Percentiles rank a stretch among this genome's conserved stretches.
phyloP scores from a whole-genome alignment of 2,329 filamentous ascomycete genomes.

The Colletotrichum lini region DNA sequence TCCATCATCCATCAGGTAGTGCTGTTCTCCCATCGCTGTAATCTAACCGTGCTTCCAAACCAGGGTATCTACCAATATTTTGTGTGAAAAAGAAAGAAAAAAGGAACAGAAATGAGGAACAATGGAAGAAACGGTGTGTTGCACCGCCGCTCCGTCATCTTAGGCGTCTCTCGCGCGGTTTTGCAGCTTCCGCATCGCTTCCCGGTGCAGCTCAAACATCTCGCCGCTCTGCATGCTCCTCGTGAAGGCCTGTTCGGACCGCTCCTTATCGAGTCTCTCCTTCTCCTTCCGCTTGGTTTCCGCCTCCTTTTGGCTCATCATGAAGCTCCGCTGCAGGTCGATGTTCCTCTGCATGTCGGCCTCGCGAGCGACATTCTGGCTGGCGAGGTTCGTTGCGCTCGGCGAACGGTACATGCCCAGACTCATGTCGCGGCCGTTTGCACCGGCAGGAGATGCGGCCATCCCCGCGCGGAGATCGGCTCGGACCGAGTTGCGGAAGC shows the following conservation, averaged over 20 bases:
- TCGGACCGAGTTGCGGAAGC: constrained; percentile 76
- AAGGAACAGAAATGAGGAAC: not conserved
- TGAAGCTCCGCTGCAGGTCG: constrained; percentile 66
- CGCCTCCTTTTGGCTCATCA: constrained; percentile 75
- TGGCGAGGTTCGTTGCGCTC: constrained; percentile 48
- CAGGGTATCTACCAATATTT: constrained; percentile 39
- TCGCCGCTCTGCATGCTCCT: constrained; percentile 82
- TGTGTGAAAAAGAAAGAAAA: not conserved
- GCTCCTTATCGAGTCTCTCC: constrained; percentile 69
- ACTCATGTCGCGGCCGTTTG: constrained; percentile 56
- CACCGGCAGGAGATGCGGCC: constrained; percentile 49
- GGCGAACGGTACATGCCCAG: constrained; percentile 47
- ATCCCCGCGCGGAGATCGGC: constrained; percentile 69
- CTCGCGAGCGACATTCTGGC: constrained; percentile 51
- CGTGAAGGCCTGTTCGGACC: constrained; percentile 76
- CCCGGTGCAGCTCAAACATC: constrained; percentile 82
- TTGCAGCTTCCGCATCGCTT: constrained; percentile 87
- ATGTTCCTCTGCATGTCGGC: constrained; percentile 63
- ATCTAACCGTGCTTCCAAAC: constrained; percentile 14
- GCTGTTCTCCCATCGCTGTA: constrained; percentile 23
- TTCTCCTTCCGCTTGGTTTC: constrained; percentile 72
- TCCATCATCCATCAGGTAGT: constrained; percentile 13
- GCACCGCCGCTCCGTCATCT: not conserved
- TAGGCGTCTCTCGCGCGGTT: constrained; percentile 54
- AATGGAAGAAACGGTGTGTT: not conserved